Conservation (phyloP, 352 stramenopile species). For the Pythium utonaiense region DNA sequence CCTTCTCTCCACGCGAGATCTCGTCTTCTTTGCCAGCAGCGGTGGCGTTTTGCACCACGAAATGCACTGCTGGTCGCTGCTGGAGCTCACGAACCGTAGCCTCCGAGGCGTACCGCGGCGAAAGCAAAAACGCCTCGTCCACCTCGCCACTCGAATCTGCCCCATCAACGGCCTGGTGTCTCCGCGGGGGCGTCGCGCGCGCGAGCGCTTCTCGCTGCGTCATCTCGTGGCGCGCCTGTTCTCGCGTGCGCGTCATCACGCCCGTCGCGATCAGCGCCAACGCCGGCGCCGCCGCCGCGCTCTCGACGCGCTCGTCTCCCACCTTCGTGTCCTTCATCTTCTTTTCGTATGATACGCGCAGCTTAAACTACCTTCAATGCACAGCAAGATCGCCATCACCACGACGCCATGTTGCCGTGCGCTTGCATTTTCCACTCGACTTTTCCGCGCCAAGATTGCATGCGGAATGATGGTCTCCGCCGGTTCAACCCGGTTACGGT, state of each 20-base stretch:
- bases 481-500: constrained; percentile 3
- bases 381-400: background rate
- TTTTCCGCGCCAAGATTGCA: background rate
- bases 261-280: constrained; percentile 17
- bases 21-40: constrained; percentile 20
- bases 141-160: background rate
- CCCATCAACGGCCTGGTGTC: background rate
- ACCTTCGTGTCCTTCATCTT: background rate
- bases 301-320: constrained; percentile 6
- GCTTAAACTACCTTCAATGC: background rate
- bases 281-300: background rate
- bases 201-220: background rate
- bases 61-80: constrained; percentile 33
- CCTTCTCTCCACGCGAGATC: background rate
- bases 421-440: background rate
- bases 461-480: constrained; percentile 6
- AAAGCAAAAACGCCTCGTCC: constrained; percentile 27
- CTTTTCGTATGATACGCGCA: too few species aligned
- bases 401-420: background rate
- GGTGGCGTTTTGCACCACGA: constrained; percentile 34
- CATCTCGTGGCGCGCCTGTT: constrained; percentile 12
- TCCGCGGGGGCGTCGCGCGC: background rate
- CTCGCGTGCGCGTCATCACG: constrained; percentile 15
- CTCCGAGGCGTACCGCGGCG: constrained; percentile 31
- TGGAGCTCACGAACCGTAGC: constrained; percentile 31